Evolutionary conservation across 169 alveolate species (phyloP).

Genomic region (Theileria luwenshuni): DNA sequence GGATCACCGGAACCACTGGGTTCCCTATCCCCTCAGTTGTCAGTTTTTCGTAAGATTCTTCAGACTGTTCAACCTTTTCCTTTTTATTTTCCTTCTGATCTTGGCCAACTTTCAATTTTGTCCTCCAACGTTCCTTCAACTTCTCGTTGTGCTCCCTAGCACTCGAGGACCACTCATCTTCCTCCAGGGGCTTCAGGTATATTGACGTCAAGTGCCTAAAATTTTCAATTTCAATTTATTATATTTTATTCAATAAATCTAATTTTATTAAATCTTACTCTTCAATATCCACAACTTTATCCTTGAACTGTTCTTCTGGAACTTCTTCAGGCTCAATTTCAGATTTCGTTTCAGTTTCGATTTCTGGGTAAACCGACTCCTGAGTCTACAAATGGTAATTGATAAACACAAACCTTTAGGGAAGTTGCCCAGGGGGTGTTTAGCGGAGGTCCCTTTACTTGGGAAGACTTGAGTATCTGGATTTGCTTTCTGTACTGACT

Average conservation of each 20-base stretch:
- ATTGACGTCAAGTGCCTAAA: background rate
- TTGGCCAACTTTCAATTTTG: conserved; percentile 37
- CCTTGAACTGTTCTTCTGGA: background rate
- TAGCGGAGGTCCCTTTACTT: conserved; percentile 72
- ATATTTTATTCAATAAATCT: too few relatives aligned
- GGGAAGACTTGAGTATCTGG: conserved; percentile 66
- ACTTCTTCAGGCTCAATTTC: too few relatives aligned
- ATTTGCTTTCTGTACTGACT: conserved; percentile 75
- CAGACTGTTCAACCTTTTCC: conserved; percentile 33
- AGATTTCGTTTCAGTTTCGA: too few relatives aligned
- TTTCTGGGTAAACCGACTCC: too few relatives aligned
- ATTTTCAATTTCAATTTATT: background rate
- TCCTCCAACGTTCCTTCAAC: conserved; percentile 73
- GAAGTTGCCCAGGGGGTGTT: conserved; percentile 72
- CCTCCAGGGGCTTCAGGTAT: conserved; percentile 33
- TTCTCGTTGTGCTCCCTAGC: conserved; percentile 69
- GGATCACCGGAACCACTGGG: conserved; percentile 70
- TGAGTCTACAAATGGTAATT: too few relatives aligned
- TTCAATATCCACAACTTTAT: background rate
- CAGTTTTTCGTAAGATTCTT: conserved; percentile 1
- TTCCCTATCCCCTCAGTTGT: conserved; percentile 67
- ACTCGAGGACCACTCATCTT: conserved; percentile 70
- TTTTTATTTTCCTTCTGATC: conserved; percentile 48
- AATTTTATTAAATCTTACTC: background rate
- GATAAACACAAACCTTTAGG: too few relatives aligned